A percentile compares a stretch with the other conserved stretches of the same genome.
phyloP scores from a whole-genome alignment of 768 basidiomycete species.

The Crassisporium funariophilum region DNA sequence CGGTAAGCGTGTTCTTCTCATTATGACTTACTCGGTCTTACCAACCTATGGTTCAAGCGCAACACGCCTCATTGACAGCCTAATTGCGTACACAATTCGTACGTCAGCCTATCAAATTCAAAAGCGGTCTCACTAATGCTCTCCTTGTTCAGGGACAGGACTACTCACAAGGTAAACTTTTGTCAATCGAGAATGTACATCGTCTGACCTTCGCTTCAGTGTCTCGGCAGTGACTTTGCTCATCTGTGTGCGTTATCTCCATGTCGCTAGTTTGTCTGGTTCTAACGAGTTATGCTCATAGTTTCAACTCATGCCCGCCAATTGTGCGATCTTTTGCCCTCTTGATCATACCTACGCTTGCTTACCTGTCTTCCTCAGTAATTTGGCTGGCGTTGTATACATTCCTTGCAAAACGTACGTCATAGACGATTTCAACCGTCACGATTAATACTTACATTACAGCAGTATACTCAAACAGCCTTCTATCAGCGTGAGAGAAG shows the following conservation, averaged over 20 bases:
- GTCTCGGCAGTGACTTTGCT: conserved; percentile 18
- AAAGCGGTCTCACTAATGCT: neutral
- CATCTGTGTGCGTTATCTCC: conserved; percentile 20
- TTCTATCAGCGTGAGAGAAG: neutral
- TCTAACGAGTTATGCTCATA: conserved; percentile 1
- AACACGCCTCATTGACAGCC: conserved; percentile 26
- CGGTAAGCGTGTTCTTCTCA: conserved; percentile 12
- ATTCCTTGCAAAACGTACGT: conserved; percentile 10
- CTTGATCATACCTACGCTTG: neutral
- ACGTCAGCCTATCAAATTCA: conserved; percentile 5
- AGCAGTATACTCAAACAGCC: conserved; percentile 8
- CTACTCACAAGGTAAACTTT: conserved; percentile 24
- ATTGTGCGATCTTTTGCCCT: conserved; percentile 14
- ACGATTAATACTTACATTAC: neutral
- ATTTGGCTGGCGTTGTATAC: conserved; percentile 9
- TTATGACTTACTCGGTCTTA: too few species aligned
- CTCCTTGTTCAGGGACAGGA: conserved; percentile 20
- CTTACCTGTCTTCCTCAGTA: neutral
- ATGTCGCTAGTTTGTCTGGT: neutral
- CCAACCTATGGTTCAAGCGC: too few species aligned
- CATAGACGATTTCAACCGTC: neutral
- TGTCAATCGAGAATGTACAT: neutral
- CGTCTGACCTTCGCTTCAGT: neutral
- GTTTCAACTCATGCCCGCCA: conserved; percentile 24
- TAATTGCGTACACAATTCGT: conserved; percentile 33